These are phyloP conservation scores for Blastocystis sp. DNA, from an alignment of 352 stramenopile species.

Conservation along the genomic window DNA sequence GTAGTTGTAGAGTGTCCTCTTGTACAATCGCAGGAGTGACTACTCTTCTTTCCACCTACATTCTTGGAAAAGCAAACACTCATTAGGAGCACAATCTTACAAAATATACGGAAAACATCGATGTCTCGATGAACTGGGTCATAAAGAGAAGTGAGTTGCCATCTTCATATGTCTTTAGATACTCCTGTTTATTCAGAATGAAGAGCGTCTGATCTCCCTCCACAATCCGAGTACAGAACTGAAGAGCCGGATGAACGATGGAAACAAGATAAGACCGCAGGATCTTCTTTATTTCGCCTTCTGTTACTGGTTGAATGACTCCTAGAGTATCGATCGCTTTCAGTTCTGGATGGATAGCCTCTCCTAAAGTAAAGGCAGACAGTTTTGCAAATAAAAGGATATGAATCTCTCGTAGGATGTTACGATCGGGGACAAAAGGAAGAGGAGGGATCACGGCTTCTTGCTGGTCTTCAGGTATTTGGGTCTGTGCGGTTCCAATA, in stretches of 20 bases:
- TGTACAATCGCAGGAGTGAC: too few relatives aligned
- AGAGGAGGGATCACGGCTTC: constrained; percentile 7
- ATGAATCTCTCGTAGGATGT: background rate
- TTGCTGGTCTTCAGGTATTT: background rate
- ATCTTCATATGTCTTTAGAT: background rate
- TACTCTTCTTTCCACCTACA: too few relatives aligned
- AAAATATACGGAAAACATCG: constrained; percentile 44
- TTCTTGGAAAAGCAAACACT: too few relatives aligned
- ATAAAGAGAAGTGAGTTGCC: constrained; percentile 13
- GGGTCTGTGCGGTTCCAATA: background rate
- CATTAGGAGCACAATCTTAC: too few relatives aligned
- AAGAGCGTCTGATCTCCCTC: constrained; percentile 20
- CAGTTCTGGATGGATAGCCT: background rate
- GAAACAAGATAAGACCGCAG: background rate
- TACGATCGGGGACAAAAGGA: background rate
- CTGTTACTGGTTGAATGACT: background rate
- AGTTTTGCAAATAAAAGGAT: background rate
- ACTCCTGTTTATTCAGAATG: constrained; percentile 31
- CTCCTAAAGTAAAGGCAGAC: background rate
- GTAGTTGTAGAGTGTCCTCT: too few relatives aligned
- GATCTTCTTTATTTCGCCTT: background rate
- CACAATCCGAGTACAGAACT: background rate
- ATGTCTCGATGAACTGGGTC: constrained; percentile 38
- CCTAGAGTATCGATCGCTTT: background rate
- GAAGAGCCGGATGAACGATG: constrained; percentile 2